These are phyloP conservation scores for Chrysopogon serrulatus DNA, from an alignment of 176 grass and related monocot species.

Conservation along the genomic window DNA sequence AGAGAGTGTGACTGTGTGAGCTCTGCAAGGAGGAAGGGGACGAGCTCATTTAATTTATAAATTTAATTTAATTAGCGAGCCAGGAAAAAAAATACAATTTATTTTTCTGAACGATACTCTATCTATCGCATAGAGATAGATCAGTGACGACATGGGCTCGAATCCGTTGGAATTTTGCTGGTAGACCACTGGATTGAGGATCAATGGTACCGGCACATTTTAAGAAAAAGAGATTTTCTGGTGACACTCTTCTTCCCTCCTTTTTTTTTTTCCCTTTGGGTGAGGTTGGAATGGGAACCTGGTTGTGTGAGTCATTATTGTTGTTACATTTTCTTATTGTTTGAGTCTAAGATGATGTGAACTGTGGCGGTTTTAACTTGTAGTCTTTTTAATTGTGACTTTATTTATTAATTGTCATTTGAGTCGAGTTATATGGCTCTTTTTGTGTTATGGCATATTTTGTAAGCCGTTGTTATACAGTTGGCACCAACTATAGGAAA, in stretches of 20 bases:
- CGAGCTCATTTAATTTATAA: background rate
- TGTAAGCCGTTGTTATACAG: conserved; percentile 2
- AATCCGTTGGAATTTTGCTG: conserved; percentile 12
- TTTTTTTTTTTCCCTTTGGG: background rate
- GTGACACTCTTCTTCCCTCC: background rate
- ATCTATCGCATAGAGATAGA: background rate
- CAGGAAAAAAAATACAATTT: background rate
- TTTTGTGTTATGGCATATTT: background rate
- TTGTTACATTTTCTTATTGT: too few species aligned
- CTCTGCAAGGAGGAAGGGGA: background rate
- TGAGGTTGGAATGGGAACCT: background rate
- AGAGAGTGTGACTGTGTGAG: background rate
- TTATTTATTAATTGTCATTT: too few species aligned
- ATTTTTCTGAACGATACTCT: background rate
- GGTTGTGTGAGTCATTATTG: background rate
- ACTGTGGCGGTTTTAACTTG: too few species aligned
- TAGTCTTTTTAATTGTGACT: too few species aligned
- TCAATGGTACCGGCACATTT: background rate
- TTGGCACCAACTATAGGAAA: conserved; percentile 11
- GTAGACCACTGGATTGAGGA: background rate
- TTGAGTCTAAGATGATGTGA: too few species aligned
- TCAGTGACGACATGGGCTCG: conserved; percentile 6
- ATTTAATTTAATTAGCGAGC: background rate
- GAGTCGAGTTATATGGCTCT: too few species aligned
- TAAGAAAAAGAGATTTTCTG: background rate